Conservation (phyloP, 1,284 basidiomycete species). For the Trichosporon sp. region DNA sequence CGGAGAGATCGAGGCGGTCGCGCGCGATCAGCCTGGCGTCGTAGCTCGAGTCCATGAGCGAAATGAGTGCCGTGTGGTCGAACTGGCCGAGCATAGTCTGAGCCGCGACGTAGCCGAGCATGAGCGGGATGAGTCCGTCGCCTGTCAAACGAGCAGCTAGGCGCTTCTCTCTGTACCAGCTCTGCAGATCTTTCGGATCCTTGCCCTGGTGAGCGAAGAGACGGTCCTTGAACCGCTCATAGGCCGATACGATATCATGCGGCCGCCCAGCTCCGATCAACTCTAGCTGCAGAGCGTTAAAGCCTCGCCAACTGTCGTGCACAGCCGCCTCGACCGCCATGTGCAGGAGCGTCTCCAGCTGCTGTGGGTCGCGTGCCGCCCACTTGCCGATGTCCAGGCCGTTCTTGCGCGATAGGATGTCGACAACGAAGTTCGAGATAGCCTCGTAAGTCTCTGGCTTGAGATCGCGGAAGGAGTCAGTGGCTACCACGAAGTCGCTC, state of each 20-base stretch:
- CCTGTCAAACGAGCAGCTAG: slow-evolving; percentile 22
- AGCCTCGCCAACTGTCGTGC: slow-evolving; percentile 19
- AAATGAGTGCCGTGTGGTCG: slow-evolving; percentile 13
- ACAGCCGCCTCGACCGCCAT: slow-evolving; percentile 26
- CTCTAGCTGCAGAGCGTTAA: slow-evolving; percentile 21
- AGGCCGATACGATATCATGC: slow-evolving; percentile 8
- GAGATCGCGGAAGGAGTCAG: not conserved
- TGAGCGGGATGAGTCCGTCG: slow-evolving; percentile 19
- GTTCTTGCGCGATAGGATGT: not conserved
- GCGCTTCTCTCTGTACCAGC: slow-evolving; percentile 18
- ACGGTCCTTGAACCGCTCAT: slow-evolving; percentile 14
- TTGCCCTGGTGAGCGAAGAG: slow-evolving; percentile 20
- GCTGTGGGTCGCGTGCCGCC: slow-evolving; percentile 1
- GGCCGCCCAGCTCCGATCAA: slow-evolving; percentile 21
- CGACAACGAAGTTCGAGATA: not conserved
- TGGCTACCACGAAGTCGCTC: not conserved
- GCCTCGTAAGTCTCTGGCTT: not conserved
- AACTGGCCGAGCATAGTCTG: slow-evolving; percentile 25
- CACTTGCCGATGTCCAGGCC: not conserved
- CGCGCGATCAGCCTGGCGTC: not conserved
- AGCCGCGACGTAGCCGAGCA: slow-evolving; percentile 22
- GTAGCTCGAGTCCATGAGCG: slow-evolving; percentile 15
- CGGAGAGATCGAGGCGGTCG: not conserved
- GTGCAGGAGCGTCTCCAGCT: slow-evolving; percentile 17
- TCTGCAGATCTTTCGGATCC: slow-evolving; percentile 12